These are phyloP conservation scores for Colletotrichum tabaci DNA, from an alignment of 2,329 filamentous ascomycete genomes.

Conservation along the genomic window DNA sequence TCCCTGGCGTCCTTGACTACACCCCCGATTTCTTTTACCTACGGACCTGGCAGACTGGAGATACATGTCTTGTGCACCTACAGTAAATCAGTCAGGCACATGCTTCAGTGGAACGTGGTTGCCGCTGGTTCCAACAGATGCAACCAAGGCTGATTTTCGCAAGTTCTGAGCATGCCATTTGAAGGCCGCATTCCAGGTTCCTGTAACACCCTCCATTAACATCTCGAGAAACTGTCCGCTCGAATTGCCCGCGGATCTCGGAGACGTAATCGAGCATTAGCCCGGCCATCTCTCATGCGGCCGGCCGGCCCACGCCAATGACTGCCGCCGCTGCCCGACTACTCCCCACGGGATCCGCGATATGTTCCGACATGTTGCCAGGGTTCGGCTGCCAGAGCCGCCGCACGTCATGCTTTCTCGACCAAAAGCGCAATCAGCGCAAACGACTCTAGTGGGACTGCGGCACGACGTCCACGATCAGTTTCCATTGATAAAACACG, in stretches of 20 bases:
- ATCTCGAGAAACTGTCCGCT: background rate
- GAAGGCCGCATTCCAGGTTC: constrained; percentile 1
- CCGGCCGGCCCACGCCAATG: constrained; percentile 14
- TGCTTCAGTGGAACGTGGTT: constrained; percentile 6
- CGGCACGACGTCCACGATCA: no score
- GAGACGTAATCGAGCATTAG: constrained; percentile 8
- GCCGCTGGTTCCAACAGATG: constrained; percentile 7
- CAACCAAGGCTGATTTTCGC: background rate
- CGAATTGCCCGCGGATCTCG: background rate
- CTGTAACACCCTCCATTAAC: background rate
- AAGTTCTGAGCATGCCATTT: background rate
- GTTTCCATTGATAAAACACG: background rate
- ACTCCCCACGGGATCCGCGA: background rate
- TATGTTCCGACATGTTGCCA: constrained; percentile 21
- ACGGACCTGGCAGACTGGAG: constrained; percentile 5
- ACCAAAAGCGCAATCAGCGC: background rate
- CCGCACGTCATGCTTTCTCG: background rate
- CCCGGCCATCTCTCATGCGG: constrained; percentile 19
- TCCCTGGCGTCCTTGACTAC: background rate
- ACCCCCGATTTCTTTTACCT: background rate
- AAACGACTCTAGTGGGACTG: background rate
- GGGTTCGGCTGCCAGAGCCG: constrained; percentile 3
- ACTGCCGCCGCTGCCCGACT: background rate
- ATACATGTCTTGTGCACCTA: constrained; percentile 1
- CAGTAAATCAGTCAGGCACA: background rate